These are phyloP conservation scores for Plasmodium vivax DNA, from an alignment of 169 alveolate species.

Conservation along the genomic window DNA sequence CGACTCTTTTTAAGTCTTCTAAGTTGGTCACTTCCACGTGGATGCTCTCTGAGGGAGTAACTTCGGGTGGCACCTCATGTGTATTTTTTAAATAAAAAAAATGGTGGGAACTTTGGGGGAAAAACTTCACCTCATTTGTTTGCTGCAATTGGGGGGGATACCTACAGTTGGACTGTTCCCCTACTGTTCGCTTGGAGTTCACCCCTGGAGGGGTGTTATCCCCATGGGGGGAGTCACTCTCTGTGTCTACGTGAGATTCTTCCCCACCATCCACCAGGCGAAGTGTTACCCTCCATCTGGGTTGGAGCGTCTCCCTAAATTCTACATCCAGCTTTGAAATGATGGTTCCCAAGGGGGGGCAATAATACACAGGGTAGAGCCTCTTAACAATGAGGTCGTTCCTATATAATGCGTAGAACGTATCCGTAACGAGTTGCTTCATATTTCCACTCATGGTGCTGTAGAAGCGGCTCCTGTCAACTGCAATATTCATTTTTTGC, in stretches of 20 bases:
- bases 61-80: neutral
- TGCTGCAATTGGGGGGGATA: neutral
- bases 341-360: constrained; percentile 13
- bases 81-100: neutral
- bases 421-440: neutral
- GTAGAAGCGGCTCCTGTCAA: constrained; percentile 7
- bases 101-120: neutral
- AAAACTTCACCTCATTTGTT: constrained; percentile 12
- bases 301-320: neutral
- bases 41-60: neutral
- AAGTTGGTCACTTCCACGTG: neutral
- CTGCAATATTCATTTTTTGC: constrained; percentile 29
- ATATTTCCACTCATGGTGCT: constrained; percentile 30
- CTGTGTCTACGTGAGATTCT: neutral
- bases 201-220: neutral
- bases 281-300: neutral
- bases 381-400: constrained; percentile 20
- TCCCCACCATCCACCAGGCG: neutral
- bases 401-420: constrained; percentile 18
- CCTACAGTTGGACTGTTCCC: neutral
- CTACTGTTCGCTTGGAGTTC: neutral
- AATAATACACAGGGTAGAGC: constrained; percentile 53
- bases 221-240: neutral
- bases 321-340: constrained; percentile 21
- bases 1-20: neutral